phyloP scores from a whole-genome alignment of 345 rosid species.

The Angophora floribunda region DNA sequence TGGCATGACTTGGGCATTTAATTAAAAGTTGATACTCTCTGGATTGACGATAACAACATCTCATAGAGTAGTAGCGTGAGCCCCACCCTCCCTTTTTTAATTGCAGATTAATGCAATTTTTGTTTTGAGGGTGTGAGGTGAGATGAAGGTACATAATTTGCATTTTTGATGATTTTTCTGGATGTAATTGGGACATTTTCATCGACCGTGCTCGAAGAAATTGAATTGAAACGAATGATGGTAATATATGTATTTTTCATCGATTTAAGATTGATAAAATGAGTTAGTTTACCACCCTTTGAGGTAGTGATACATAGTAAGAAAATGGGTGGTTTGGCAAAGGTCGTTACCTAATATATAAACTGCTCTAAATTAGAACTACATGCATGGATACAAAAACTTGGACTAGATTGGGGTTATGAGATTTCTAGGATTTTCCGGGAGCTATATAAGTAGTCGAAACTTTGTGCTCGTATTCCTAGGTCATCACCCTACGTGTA shows the following conservation, averaged over 20 bases:
- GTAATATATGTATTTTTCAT: background rate
- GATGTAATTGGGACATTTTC: background rate
- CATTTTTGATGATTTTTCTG: background rate
- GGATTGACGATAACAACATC: background rate
- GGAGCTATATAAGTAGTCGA: background rate
- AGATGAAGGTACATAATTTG: background rate
- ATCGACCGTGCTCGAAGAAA: background rate
- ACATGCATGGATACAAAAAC: background rate
- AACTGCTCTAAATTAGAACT: background rate
- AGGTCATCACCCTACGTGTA: rapidly evolving
- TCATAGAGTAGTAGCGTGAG: background rate
- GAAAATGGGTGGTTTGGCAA: background rate
- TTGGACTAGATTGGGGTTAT: background rate
- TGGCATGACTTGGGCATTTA: background rate
- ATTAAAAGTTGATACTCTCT: background rate
- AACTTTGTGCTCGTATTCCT: background rate
- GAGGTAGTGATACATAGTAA: background rate
- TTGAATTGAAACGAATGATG: background rate
- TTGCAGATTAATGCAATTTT: background rate
- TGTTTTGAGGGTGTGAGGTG: background rate
- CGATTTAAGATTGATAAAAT: background rate
- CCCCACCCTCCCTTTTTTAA: background rate
- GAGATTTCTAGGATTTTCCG: background rate
- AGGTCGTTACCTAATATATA: background rate
- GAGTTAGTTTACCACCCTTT: background rate